Evolutionary conservation across 2,329 filamentous ascomycete genomes (phyloP).

Genomic region (Periconia sp.): DNA sequence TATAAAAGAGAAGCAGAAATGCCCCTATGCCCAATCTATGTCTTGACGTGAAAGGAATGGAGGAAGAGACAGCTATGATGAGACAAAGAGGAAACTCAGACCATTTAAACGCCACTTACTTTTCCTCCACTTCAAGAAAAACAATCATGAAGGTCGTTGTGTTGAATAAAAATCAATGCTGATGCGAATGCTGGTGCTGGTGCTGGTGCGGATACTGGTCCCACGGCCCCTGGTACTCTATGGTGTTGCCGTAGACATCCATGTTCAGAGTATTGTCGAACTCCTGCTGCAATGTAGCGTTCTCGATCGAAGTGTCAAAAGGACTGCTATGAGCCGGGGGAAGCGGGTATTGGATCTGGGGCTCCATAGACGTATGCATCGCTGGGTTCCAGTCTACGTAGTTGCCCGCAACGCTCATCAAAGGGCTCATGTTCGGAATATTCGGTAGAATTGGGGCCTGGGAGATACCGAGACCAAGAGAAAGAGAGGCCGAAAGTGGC

Average conservation of each 20-base stretch:
- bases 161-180: too few relatives aligned
- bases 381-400: slow-evolving; percentile 9
- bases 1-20: too few relatives aligned
- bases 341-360: slow-evolving; percentile 8
- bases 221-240: slow-evolving; percentile 11
- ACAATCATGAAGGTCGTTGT: too few relatives aligned
- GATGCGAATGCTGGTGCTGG: slow-evolving; percentile 1
- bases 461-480: slow-evolving; percentile 6
- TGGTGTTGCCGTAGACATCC: slow-evolving; percentile 7
- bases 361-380: neutral
- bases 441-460: slow-evolving; percentile 14
- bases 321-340: neutral
- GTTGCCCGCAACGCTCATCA: slow-evolving; percentile 13
- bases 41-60: too few relatives aligned
- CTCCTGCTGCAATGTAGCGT: neutral
- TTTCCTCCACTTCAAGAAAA: too few relatives aligned
- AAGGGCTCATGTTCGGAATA: slow-evolving; percentile 16
- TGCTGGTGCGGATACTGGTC: slow-evolving; percentile 3
- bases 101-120: too few relatives aligned
- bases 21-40: too few relatives aligned
- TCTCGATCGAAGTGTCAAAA: neutral
- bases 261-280: slow-evolving; percentile 2
- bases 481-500: slow-evolving; percentile 1
- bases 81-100: too few relatives aligned
- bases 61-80: too few relatives aligned